Conservation (phyloP, 139 green algal genomes). For the Auxenochlorella pyrenoidosa region DNA sequence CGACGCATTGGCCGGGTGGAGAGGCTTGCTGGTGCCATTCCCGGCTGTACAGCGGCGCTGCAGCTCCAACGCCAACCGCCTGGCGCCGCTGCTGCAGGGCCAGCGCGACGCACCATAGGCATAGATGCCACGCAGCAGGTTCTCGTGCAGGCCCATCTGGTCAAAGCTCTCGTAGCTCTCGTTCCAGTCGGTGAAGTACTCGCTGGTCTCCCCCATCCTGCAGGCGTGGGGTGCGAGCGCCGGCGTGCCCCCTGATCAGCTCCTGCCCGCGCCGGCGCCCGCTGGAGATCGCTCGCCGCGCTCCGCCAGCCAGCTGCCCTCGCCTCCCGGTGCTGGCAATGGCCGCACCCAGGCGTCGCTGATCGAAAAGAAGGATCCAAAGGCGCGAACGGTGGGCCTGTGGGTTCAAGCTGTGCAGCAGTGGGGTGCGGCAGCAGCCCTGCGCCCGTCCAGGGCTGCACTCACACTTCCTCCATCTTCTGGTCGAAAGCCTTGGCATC, state of each 20-base stretch:
- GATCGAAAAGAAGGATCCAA: neutral
- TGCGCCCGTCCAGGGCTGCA: neutral
- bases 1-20: too few relatives aligned
- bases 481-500: conserved; percentile 81
- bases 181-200: conserved; percentile 98
- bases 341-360: neutral
- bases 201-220: conserved; percentile 75
- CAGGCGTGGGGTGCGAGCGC: neutral
- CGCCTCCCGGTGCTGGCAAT: neutral
- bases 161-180: conserved; percentile 98
- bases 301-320: neutral
- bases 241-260: neutral
- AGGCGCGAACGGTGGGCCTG: too few relatives aligned
- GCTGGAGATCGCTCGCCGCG: neutral
- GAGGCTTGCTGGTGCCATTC: neutral
- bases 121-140: conserved; percentile 99
- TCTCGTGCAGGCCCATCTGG: conserved; percentile 98
- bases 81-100: neutral
- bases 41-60: neutral
- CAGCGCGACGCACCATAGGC: conserved; percentile 87
- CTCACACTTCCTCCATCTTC: conserved; percentile 87
- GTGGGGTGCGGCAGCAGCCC: neutral
- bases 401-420: too few relatives aligned
- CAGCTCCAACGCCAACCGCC: neutral
- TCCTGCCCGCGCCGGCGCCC: neutral